Percentiles rank a stretch among this genome's conserved stretches.
phyloP scores from a whole-genome alignment of 2,329 filamentous ascomycete species.

The Didymella exigua region DNA sequence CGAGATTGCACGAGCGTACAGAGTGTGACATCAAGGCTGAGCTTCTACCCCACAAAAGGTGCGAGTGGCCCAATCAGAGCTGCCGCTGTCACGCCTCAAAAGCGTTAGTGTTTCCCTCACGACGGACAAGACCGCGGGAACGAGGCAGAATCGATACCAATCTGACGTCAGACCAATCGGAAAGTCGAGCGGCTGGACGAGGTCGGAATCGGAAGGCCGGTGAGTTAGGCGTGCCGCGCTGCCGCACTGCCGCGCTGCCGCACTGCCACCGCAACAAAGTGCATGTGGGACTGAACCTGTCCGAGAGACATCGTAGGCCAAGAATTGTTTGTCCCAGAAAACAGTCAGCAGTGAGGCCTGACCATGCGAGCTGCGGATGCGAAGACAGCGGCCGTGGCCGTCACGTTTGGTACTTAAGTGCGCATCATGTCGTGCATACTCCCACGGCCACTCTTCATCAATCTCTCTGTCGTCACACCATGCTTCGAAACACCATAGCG shows the following conservation, averaged over 20 bases:
- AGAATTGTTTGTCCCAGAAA: background rate
- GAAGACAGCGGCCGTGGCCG: background rate
- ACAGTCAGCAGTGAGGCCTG: conserved; percentile 9
- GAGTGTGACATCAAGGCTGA: background rate
- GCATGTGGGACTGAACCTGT: conserved; percentile 1
- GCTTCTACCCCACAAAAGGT: background rate
- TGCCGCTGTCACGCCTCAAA: background rate
- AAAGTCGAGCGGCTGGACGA: background rate
- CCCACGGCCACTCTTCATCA: background rate
- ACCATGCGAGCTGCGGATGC: background rate
- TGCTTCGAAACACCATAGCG: conserved; percentile 7
- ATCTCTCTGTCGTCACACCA: background rate
- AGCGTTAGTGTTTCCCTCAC: background rate
- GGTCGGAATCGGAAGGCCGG: background rate
- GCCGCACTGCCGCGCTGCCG: background rate
- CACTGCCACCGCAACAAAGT: conserved; percentile 12
- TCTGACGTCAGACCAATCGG: background rate
- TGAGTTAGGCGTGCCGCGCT: background rate
- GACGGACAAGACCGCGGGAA: background rate
- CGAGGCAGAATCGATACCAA: background rate
- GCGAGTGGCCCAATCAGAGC: background rate
- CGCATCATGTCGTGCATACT: background rate
- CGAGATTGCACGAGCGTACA: background rate
- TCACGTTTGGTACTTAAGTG: conserved; percentile 5
- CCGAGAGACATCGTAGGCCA: conserved; percentile 3